Evolutionary conservation across 208 protist genomes (phyloP), one percentile per base, ranked within the genome.

Genomic region (Leishmania martiniquensis): DNA sequence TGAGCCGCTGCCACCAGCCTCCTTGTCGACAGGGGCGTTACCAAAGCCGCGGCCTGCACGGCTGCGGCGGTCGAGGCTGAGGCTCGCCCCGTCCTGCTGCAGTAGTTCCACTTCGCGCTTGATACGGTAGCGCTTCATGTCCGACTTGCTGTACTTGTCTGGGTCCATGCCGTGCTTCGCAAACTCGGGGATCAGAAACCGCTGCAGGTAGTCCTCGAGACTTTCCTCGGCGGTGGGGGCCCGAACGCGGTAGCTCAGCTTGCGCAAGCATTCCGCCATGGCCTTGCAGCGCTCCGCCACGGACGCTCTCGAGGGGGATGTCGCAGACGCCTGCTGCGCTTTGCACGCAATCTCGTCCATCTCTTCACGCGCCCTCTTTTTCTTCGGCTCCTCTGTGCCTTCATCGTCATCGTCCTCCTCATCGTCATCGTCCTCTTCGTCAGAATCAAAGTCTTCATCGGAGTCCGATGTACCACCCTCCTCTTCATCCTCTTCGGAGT

Each of bases 201-300:
- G 68, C 25, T 88, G 44, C 55, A 95, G 77, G 82, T 97, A 97
- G 20, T 85, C 71, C 63, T 93, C 85, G 6, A 88, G 72, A 37
- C 77, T 83, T 80, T 97, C 93, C 29, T 75, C 77, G 12, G 83
- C 83, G 51, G 69, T 81, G 10, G 82, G 89, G n/a, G 72, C 72
- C 4, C 93, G 85, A 29, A 90, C 78, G 49, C 87, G 89, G 78
- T 94, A 91, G 72, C 78, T 67, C 15, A 96, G 82, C 75, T 91
- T 93, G 20, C 84, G 84, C 68, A 96, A 85, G 77, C 87, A 95
- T 34, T 85, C 83, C 42, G 76, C 81, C 93, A 97, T 97, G 34
- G 76, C 91, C 55, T 86, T 89, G 81, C 89, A 93, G 34, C 90
- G 91, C 76, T 88, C 76, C n/a, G 71, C 85, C 20, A 89, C 44